These are phyloP conservation scores for Penicillium manginii DNA, from an alignment of 495 filamentous ascomycete genomes.

Conservation along the genomic window DNA sequence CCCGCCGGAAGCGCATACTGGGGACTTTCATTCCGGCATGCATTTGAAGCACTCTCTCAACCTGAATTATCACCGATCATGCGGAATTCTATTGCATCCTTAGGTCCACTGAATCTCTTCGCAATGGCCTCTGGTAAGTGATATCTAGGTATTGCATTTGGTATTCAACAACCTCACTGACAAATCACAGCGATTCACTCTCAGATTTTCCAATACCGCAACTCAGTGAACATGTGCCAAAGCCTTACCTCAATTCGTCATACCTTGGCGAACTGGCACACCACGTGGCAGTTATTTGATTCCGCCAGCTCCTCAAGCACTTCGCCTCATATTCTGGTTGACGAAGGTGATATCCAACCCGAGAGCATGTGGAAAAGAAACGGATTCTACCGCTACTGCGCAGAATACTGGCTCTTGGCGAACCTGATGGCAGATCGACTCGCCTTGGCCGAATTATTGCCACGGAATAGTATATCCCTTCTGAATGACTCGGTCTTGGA, in stretches of 20 bases:
- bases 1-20: constrained; percentile 18
- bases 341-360: constrained; percentile 8
- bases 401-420: constrained; percentile 28
- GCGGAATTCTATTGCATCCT: constrained; percentile 9
- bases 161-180: neutral
- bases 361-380: constrained; percentile 23
- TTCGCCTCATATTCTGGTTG: constrained; percentile 17
- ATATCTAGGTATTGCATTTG: neutral
- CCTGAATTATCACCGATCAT: neutral
- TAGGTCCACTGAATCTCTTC: constrained; percentile 28
- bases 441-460: constrained; percentile 1
- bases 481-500: constrained; percentile 20
- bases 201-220: constrained; percentile 31
- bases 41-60: constrained; percentile 18
- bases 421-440: constrained; percentile 26
- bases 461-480: constrained; percentile 7
- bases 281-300: constrained; percentile 22
- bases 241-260: constrained; percentile 17
- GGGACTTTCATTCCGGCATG: constrained; percentile 19
- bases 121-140: constrained; percentile 20
- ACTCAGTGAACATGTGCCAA: constrained; percentile 19
- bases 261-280: constrained; percentile 21
- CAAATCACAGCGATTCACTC: constrained; percentile 17
- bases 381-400: constrained; percentile 24
- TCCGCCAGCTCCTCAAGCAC: constrained; percentile 1